These are phyloP conservation scores for Lasiodiplodia hormozganensis DNA, from an alignment of 2,329 filamentous ascomycete species.

Conservation along the genomic window DNA sequence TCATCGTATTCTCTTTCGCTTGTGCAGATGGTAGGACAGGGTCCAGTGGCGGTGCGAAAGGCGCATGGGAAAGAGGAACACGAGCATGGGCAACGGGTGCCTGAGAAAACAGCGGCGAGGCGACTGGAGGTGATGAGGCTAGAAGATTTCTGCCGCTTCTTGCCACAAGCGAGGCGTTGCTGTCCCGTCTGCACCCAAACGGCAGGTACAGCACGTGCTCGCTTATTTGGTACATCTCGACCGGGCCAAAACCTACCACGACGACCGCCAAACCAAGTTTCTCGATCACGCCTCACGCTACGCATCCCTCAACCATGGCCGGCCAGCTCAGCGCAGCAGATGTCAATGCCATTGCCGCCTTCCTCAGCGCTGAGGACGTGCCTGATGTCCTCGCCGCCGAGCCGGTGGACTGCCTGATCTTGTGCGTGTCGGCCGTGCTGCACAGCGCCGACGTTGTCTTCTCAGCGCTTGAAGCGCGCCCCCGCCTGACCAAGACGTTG, in stretches of 20 bases:
- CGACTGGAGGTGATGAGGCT: too few species aligned
- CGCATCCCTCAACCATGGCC: slow-evolving; percentile 1
- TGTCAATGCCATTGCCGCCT: slow-evolving; percentile 42
- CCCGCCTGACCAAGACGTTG: slow-evolving; percentile 44
- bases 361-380: slow-evolving; percentile 41
- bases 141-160: too few species aligned
- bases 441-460: slow-evolving; percentile 47
- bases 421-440: slow-evolving; percentile 51
- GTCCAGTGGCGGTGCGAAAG: neutral
- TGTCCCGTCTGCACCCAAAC: neutral
- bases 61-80: neutral
- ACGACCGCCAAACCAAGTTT: neutral
- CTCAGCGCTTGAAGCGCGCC: slow-evolving; percentile 38
- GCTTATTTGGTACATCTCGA: neutral
- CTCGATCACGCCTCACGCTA: neutral
- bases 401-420: slow-evolving; percentile 46
- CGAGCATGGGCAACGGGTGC: too few species aligned
- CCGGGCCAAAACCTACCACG: neutral
- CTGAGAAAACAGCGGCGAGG: too few species aligned
- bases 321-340: slow-evolving; percentile 27
- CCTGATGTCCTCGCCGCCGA: slow-evolving; percentile 30
- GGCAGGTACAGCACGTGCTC: slow-evolving; percentile 8
- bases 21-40: neutral
- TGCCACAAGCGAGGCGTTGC: too few species aligned
- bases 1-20: neutral